Conservation (phyloP, 345 rosid species). For the Cardamine chenopodiifolia region DNA sequence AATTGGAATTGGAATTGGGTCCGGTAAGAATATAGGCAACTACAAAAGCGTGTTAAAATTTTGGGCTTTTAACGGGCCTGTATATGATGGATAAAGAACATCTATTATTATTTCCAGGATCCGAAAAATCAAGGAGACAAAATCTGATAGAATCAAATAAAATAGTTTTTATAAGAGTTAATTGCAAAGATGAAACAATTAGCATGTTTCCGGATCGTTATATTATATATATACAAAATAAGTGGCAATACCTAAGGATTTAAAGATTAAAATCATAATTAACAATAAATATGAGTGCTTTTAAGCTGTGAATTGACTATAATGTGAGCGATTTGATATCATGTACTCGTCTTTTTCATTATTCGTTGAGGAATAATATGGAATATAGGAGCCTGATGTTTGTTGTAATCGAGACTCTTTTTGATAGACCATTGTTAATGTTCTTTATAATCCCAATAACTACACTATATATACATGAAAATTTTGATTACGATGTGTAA, state of each 20-base stretch:
- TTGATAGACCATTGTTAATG: no score
- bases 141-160: neutral
- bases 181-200: neutral
- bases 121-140: neutral
- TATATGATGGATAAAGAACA: neutral
- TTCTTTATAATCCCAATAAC: no score
- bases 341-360: no score
- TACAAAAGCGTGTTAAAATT: neutral
- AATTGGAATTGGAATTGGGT: constrained; percentile 22
- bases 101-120: neutral
- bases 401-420: no score
- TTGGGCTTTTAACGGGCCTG: constrained; percentile 32
- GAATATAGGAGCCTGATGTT: no score
- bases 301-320: no score
- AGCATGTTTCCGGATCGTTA: neutral
- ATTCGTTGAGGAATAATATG: no score
- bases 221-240: neutral
- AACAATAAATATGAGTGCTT: no score
- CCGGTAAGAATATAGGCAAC: neutral
- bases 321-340: no score
- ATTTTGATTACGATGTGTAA: no score
- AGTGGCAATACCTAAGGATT: neutral
- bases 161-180: neutral
- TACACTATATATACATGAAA: no score
- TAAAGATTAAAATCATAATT: neutral